Base-by-base conservation (phyloP, 495 filamentous ascomycete genomes). In the Chaetomium fimeti region DNA sequence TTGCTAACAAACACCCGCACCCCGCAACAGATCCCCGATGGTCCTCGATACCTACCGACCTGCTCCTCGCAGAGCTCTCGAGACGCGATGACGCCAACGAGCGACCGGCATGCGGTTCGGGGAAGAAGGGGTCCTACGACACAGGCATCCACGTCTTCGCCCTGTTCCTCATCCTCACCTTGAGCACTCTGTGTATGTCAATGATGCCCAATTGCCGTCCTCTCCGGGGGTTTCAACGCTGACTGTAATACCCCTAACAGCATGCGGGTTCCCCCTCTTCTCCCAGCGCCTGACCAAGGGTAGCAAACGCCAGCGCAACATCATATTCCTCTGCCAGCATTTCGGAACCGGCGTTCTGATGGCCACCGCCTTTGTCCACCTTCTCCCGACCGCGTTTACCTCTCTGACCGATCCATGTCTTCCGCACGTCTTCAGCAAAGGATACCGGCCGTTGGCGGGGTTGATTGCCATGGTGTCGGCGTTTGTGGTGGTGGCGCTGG, bases 321-420 rank as follows among this genome's bases (percentile, higher is more conserved):
- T 87, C 66, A 77, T 93, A 66, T 92, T 92, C 75, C 74, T 89
- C 52, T 90, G 88, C 32, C 88, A 90, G 57, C 89, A 93, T 75
- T 93, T 95, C 67, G 91, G 91, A 43, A 94, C 91, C 6, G 91
- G 91, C 25, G 91, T 95, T 11, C 77, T 95, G 36, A 89, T 94
- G 65, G 90, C 91, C 22, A 93, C 91, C n/a, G 91, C 91, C 49
- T 95, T 95, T 71, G 91, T 94, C 28, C 91, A 94, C 74, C 79
- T 88, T 11, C 88, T 95, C 5, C 91, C 91, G 13, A 93, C 90
- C 3, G 91, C 91, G 38, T 93, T 93, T 72, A 75, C 83, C 45
- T 93, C 91, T 9, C 80, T 95, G 38, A 91, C 88, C 24, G 88
- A 93, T 69, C 86, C 88, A 52, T 95, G 91, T 71, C 87, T 95